A percentile compares a stretch with the other conserved stretches of the same genome.
These are phyloP conservation scores for Fusarium hainanense DNA, from an alignment of 2,329 filamentous ascomycete genomes.

Conservation along the genomic window DNA sequence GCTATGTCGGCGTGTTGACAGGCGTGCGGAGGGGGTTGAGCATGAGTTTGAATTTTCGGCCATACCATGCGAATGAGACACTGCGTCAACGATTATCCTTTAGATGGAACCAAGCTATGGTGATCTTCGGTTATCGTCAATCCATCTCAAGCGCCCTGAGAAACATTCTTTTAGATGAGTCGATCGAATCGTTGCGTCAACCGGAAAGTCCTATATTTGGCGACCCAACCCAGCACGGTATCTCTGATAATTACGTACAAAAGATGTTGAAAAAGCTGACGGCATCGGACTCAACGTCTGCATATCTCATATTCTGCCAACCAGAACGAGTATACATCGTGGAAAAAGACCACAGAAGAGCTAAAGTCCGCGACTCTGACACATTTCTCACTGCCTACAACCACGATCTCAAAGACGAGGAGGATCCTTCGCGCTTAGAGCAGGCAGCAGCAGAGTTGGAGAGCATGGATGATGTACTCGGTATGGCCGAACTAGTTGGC, in stretches of 20 bases:
- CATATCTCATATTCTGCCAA: slow-evolving; percentile 48
- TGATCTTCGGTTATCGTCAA: slow-evolving; percentile 39
- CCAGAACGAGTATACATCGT: slow-evolving; percentile 40
- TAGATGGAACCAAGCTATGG: slow-evolving; percentile 46
- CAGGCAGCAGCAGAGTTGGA: slow-evolving; percentile 16
- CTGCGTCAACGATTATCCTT: slow-evolving; percentile 35
- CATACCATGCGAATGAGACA: slow-evolving; percentile 45
- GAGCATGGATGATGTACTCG: slow-evolving; percentile 2
- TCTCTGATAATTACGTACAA: slow-evolving; percentile 14
- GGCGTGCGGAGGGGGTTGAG: slow-evolving; percentile 59
- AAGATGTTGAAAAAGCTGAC: slow-evolving; percentile 30
- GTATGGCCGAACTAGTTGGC: slow-evolving; percentile 42
- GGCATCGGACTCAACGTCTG: slow-evolving; percentile 41
- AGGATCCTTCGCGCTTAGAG: slow-evolving; percentile 21
- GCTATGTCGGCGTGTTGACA: slow-evolving; percentile 62
- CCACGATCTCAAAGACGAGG: slow-evolving; percentile 45
- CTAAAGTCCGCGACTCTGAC: slow-evolving; percentile 32
- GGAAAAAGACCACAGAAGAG: slow-evolving; percentile 45
- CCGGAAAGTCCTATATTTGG: accelerated
- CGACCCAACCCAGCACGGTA: not conserved
- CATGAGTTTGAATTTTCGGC: slow-evolving; percentile 60
- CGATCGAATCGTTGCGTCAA: not conserved
- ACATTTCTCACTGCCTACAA: slow-evolving; percentile 46
- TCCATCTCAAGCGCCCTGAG: slow-evolving; percentile 46
- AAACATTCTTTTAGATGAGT: slow-evolving; percentile 28